These are phyloP conservation scores for Aspergillus tamarii DNA, from an alignment of 2,329 filamentous ascomycete genomes.

Conservation along the genomic window DNA sequence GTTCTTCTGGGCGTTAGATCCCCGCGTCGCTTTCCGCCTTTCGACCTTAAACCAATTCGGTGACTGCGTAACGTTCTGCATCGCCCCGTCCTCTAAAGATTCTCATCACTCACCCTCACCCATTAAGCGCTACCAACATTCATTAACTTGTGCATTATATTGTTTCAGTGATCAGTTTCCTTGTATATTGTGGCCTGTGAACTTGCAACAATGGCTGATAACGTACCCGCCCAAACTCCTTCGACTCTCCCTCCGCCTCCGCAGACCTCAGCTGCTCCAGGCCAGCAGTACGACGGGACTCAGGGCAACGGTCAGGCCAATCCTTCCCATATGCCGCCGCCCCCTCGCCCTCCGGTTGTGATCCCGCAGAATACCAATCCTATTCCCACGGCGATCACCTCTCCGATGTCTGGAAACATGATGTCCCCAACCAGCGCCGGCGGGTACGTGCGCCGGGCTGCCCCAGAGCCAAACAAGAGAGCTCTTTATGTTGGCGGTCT, in stretches of 20 bases:
- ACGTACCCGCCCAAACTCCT: conserved; percentile 63
- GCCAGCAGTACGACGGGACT: conserved; percentile 70
- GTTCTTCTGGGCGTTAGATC: conserved; percentile 23
- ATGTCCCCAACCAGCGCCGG: conserved; percentile 84
- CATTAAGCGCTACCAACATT: conserved; percentile 19
- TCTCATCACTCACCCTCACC: conserved; percentile 19
- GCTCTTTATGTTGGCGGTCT: conserved; percentile 94
- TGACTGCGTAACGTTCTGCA: conserved; percentile 32
- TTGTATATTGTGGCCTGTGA: conserved; percentile 25
- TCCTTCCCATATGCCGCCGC: conserved; percentile 81
- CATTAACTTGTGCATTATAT: conserved; percentile 27
- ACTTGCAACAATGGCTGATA: conserved; percentile 72
- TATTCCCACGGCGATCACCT: conserved; percentile 89
- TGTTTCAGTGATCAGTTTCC: conserved; percentile 24
- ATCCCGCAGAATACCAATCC: conserved; percentile 97
- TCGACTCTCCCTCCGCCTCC: conserved; percentile 71
- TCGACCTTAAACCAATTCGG: conserved; percentile 23
- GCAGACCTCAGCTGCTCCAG: conserved; percentile 70
- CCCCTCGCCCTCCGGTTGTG: conserved; percentile 77
- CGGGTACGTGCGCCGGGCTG: conserved; percentile 82
- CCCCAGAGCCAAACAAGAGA: conserved; percentile 97
- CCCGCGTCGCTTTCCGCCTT: conserved; percentile 31
- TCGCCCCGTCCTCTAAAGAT: conserved; percentile 27
- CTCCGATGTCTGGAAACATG: conserved; percentile 76
- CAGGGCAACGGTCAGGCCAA: conserved; percentile 71